Conservation (phyloP, 2,329 filamentous ascomycete species). For the Beauveria australis region DNA sequence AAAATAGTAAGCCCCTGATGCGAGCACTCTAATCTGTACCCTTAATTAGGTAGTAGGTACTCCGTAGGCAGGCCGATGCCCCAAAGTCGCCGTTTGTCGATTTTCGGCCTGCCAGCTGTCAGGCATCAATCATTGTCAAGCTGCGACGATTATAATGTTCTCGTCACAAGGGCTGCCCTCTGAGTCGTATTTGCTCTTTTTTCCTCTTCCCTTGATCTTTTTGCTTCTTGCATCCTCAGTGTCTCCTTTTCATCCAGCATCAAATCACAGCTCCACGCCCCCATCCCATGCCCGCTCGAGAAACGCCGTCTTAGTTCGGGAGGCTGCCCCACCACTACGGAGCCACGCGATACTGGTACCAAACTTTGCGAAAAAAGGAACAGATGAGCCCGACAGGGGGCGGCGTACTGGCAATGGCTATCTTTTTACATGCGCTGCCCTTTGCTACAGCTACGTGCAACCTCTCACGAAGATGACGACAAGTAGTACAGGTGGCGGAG, state of each 20-base stretch:
- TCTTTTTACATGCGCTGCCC: neutral
- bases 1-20: too few relatives aligned
- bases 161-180: neutral
- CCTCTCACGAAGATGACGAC: neutral
- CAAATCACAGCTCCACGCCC: conserved; percentile 6
- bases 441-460: neutral
- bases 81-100: neutral
- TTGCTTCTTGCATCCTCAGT: neutral
- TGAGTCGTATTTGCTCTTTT: neutral
- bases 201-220: neutral
- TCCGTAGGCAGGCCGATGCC: neutral
- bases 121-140: neutral
- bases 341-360: neutral
- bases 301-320: conserved; percentile 6
- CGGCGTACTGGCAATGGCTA: neutral
- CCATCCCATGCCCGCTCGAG: neutral
- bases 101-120: conserved; percentile 1
- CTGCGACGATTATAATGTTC: neutral
- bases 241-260: neutral
- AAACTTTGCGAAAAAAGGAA: neutral
- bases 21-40: too few relatives aligned
- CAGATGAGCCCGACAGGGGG: neutral
- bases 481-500: neutral
- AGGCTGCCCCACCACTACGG: neutral
- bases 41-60: neutral